These are phyloP conservation scores for Tephrocybe sp. DNA, from an alignment of 768 basidiomycete genomes.

Conservation along the genomic window DNA sequence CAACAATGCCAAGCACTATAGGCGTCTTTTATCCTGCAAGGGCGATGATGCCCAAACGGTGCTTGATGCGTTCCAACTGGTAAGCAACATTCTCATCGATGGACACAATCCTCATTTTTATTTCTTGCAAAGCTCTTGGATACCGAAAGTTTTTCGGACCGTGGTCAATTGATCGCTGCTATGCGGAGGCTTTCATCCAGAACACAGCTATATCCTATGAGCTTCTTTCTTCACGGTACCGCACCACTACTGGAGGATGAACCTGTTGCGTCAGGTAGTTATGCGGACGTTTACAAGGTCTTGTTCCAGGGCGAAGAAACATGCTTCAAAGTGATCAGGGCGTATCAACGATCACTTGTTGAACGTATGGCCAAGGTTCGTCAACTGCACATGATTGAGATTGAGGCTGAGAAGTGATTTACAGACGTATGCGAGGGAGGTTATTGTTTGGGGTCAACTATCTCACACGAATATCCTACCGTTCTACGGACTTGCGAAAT, in stretches of 20 bases:
- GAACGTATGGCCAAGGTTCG: conserved; percentile 4
- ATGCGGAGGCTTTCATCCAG: conserved; percentile 4
- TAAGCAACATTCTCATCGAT: background rate
- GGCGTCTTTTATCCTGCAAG: background rate
- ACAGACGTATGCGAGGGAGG: conserved; percentile 15
- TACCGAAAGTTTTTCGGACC: background rate
- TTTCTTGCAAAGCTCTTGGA: background rate
- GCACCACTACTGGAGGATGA: background rate
- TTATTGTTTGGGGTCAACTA: conserved; percentile 27
- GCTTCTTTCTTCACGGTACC: background rate
- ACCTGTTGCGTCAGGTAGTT: conserved; percentile 3
- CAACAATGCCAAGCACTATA: too few species aligned
- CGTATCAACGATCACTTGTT: background rate
- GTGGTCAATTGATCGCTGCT: conserved; percentile 5
- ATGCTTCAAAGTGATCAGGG: conserved; percentile 9
- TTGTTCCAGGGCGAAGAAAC: background rate
- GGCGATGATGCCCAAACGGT: background rate
- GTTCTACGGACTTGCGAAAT: conserved; percentile 11
- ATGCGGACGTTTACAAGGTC: conserved; percentile 5
- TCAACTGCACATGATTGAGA: background rate
- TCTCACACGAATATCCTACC: conserved; percentile 26
- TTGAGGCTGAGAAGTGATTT: background rate
- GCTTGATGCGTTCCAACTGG: background rate
- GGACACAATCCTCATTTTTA: too few species aligned
- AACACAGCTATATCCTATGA: conserved; percentile 1